Percentiles rank a stretch among this genome's conserved stretches.
Conservation (phyloP, 139 green algal species). For the Chlorella sp. region DNA sequence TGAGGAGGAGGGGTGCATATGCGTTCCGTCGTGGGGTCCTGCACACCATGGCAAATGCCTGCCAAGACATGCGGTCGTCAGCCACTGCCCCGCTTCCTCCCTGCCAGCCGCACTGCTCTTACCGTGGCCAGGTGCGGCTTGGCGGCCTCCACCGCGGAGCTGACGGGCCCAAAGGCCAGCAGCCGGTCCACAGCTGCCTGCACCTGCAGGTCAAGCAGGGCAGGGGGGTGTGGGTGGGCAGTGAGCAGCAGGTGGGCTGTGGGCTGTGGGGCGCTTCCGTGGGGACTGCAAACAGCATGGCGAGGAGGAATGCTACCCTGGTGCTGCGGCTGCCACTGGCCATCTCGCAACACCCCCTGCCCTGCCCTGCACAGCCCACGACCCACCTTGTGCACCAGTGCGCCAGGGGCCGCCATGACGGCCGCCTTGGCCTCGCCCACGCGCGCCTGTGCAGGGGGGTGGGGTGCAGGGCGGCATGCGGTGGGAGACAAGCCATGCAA, state of each 20-base stretch:
- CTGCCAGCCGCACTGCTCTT: neutral
- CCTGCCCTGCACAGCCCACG: neutral
- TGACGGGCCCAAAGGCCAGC: slow-evolving; percentile 42
- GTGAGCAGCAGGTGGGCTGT: too few species aligned
- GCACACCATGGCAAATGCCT: too few species aligned
- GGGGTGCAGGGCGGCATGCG: too few species aligned
- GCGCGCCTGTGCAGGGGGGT: neutral
- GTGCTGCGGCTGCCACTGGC: neutral
- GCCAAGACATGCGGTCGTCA: neutral
- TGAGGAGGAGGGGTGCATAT: too few species aligned
- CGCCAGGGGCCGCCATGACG: slow-evolving; percentile 33
- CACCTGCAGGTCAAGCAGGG: slow-evolving; percentile 15
- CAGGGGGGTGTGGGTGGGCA: neutral
- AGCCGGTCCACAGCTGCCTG: slow-evolving; percentile 49
- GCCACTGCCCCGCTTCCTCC: neutral
- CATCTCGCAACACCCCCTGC: neutral
- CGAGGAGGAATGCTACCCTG: neutral
- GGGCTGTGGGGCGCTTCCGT: too few species aligned
- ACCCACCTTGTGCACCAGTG: slow-evolving; percentile 10
- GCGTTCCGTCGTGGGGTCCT: too few species aligned
- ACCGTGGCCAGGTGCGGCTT: slow-evolving; percentile 36
- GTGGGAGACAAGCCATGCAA: too few species aligned
- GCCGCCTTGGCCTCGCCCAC: slow-evolving; percentile 51
- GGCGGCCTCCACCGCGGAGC: slow-evolving; percentile 23
- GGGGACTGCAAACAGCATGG: too few species aligned